Evolutionary conservation across 345 rosid genomes (phyloP), one percentile per base, ranked within the genome.

Genomic region (Gossypium raimondii): DNA sequence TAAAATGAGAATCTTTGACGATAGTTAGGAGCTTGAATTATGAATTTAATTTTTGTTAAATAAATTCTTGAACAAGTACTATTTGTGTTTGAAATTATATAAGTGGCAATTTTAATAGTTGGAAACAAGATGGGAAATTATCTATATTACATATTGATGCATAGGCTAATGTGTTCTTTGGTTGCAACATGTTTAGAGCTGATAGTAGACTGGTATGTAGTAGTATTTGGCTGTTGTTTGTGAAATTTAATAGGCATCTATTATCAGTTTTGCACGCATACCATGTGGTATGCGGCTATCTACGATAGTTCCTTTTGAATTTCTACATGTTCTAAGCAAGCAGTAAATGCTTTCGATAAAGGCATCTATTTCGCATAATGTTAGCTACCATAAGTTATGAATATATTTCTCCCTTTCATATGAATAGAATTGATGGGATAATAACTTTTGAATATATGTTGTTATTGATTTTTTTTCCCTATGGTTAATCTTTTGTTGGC

Each of bases 401-500:
- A 5, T 69, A 41, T 63, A 27, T 9, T 51, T 51, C n/a, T 9
- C 60, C 25, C 5, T 13, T 24, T 24, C 51, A 47, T 11, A 47
- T 48, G 34, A 22, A 14, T 24, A 43, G 9, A 43, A 11, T 2
- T 18, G 29, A 44, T 11, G 27, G 72, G 57, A 67, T 67, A 8
- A 12, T 48, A 51, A 52, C 58, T 69, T 51, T 29, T 27, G 2
- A 34, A 22, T 24, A 27, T 17, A 4, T 17, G 3, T 17, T 9
- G 2, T 73, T 12, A 41, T 73, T 45, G 18, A 24, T 44, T 58
- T 18, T 55, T 9, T 56, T 41, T 38, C 24, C 41, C 27, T n/a
- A 69, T 63, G 71, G 48, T 76, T 62, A 20, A 47, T 67, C 27
- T 73, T 73, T 58, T 20, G 18, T 55, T 78, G 56, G 45, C 48